A percentile compares a stretch with the other conserved stretches of the same genome.
Conservation (phyloP, 129 eudicot genomes). For the Artemisia annua region DNA sequence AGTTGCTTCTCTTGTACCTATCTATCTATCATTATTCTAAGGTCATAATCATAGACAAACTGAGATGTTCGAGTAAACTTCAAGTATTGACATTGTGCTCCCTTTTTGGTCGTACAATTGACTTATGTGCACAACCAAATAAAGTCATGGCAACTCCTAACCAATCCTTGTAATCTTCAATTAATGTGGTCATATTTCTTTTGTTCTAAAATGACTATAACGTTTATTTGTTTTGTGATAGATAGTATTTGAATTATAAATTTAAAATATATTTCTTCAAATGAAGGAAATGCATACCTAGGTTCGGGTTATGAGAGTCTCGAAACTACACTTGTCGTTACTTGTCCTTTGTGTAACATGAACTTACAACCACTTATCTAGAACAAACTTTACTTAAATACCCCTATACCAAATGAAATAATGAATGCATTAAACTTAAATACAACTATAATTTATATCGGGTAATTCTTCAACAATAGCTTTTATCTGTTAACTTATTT, state of each 20-base stretch:
- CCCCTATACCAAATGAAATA: no score
- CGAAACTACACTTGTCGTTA: no score
- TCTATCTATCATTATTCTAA: background rate
- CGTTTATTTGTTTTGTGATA: no score
- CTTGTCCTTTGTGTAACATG: no score
- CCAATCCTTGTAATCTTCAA: slow-evolving; percentile 5
- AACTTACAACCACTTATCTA: no score
- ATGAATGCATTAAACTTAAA: no score
- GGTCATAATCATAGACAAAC: background rate
- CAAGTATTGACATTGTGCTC: slow-evolving; percentile 12
- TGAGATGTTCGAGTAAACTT: slow-evolving; percentile 15
- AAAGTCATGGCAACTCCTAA: slow-evolving; percentile 17
- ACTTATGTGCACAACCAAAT: background rate
- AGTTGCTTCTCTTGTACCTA: background rate
- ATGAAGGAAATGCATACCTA: no score
- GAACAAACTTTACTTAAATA: no score
- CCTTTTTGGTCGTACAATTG: background rate
- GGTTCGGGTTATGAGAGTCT: no score
- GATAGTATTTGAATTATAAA: no score
- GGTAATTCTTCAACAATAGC: background rate
- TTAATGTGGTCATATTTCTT: background rate
- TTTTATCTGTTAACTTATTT: background rate
- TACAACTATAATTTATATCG: background rate
- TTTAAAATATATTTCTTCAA: no score
- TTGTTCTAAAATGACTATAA: no score